Evolutionary conservation across 1,139 yeast genomes (phyloP).

Genomic region (Saccharomycopsis crataegensis): DNA sequence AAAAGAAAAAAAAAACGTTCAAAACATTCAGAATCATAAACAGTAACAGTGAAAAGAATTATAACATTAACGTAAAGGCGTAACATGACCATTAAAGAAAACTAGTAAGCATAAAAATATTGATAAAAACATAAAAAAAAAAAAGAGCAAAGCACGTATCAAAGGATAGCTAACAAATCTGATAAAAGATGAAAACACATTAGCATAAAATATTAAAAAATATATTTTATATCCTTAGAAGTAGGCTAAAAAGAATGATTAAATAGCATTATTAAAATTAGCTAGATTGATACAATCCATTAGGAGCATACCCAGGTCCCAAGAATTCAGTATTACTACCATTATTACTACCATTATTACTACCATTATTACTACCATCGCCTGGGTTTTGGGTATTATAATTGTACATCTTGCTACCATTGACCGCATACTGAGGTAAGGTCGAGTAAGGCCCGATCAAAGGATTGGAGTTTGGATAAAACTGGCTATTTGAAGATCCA

Average conservation of each 20-base stretch:
- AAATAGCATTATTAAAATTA: not conserved
- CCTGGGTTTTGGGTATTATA: no score
- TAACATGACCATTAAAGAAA: not conserved
- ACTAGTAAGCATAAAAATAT: not conserved
- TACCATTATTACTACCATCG: not conserved
- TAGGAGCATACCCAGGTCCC: conserved; percentile 7
- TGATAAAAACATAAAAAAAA: not conserved
- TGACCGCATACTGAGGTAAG: no score
- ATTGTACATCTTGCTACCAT: no score
- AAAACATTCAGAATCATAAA: no score
- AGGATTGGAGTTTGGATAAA: not conserved
- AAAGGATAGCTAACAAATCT: not conserved
- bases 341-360: not conserved
- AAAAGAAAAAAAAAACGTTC: no score
- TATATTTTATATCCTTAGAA: not conserved
- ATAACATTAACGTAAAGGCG: conserved; percentile 20
- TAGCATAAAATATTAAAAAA: not conserved
- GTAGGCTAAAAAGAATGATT: not conserved
- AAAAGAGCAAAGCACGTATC: not conserved
- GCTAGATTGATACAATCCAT: conserved; percentile 13
- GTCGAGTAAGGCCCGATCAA: no score
- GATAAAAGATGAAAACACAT: not conserved
- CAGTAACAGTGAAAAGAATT: not conserved
- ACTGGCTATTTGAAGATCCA: not conserved
- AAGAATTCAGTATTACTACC: not conserved